Percentiles rank a stretch among this genome's conserved stretches.
Conservation (phyloP, 2,329 filamentous ascomycete genomes). For the Fusarium abutilonis region DNA sequence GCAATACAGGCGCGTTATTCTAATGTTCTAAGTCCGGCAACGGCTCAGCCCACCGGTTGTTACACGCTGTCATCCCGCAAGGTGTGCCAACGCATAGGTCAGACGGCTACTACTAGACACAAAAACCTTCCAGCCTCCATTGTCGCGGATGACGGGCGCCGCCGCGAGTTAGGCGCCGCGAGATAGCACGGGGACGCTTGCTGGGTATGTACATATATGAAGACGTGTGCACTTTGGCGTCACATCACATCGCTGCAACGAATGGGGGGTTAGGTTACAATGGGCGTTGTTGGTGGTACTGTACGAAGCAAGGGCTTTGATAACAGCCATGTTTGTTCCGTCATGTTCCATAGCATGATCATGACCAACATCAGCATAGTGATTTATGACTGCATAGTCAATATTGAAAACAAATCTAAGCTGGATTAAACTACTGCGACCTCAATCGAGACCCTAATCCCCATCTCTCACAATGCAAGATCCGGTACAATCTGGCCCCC, state of each 20-base stretch:
- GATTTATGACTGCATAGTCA: neutral
- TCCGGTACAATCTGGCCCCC: constrained; percentile 37
- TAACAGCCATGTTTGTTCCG: neutral
- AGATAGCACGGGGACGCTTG: neutral
- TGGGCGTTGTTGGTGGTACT: constrained; percentile 1
- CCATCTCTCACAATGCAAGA: constrained; percentile 25
- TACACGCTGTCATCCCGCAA: constrained; percentile 23
- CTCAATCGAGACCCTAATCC: constrained; percentile 16
- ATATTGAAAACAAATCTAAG: constrained; percentile 1
- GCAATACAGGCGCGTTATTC: constrained; percentile 6
- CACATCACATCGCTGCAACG: neutral
- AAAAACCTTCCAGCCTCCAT: constrained; percentile 6
- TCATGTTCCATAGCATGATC: neutral
- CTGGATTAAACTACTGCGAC: constrained; percentile 7
- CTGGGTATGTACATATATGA: neutral
- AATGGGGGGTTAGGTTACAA: constrained; percentile 3
- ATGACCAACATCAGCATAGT: neutral
- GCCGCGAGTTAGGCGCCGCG: constrained; percentile 21
- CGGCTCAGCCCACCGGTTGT: constrained; percentile 23
- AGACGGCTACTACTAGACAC: constrained; percentile 13
- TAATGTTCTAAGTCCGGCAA: constrained; percentile 3
- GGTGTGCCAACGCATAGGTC: neutral
- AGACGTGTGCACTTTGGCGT: constrained; percentile 2
- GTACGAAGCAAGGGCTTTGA: neutral
- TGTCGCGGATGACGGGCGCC: constrained; percentile 19